Conservation (phyloP, 2,329 filamentous ascomycete species). For the Sporothrix pallida region DNA sequence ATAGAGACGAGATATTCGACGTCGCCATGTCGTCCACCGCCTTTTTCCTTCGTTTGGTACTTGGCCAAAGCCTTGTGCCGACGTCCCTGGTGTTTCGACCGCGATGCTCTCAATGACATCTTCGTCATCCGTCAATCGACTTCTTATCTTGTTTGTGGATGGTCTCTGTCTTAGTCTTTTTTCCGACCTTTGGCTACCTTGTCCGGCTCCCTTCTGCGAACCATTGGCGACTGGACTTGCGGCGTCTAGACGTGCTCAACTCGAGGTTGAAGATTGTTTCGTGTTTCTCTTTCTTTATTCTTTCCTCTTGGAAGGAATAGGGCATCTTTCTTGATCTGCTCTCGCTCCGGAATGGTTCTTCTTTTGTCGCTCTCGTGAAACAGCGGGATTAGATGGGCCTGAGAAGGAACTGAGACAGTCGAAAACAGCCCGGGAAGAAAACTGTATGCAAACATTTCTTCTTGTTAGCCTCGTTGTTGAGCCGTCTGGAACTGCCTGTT, state of each 20-base stretch:
- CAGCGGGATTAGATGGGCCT: background rate
- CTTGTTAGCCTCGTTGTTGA: background rate
- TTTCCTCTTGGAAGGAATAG: background rate
- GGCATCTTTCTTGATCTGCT: conserved; percentile 25
- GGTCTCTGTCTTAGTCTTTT: background rate
- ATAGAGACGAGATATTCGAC: background rate
- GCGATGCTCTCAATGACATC: conserved; percentile 13
- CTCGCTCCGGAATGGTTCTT: conserved; percentile 24
- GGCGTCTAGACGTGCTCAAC: background rate
- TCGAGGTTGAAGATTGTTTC: conserved; percentile 3
- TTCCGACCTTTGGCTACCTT: conserved; percentile 9
- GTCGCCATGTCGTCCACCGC: background rate
- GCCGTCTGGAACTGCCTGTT: conserved; percentile 10
- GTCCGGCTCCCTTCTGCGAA: conserved; percentile 27
- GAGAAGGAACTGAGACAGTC: conserved; percentile 31
- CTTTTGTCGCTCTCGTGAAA: conserved; percentile 18
- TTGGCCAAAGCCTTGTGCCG: background rate
- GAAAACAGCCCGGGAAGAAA: background rate
- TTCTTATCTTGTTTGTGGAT: conserved; percentile 2
- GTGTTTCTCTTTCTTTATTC: background rate
- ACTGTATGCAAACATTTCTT: background rate
- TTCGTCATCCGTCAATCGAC: background rate
- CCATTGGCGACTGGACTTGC: conserved; percentile 21
- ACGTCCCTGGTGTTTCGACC: background rate
- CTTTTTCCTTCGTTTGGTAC: background rate